Base-by-base conservation (phyloP, 257 asterid genomes). In the Nicotiana attenuata region DNA sequence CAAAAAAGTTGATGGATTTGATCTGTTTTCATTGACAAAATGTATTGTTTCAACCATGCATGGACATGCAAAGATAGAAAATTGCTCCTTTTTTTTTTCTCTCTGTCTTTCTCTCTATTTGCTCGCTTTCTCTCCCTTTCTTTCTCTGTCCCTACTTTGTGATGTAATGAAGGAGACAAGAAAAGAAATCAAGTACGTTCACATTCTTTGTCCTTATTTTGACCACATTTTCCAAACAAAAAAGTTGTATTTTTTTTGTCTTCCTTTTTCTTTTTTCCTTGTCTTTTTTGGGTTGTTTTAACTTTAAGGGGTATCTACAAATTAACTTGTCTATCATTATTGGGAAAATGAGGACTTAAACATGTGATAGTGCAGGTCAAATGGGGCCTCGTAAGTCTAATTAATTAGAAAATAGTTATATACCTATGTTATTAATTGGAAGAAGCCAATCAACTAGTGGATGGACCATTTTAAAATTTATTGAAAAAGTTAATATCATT, bases 101-200 rank as follows among this genome's bases (percentile, higher is more conserved):
- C 5, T 75, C 29, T 82, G 33, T 53, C 5, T 61, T 38, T 82
- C 60, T 53, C 29, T 55, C 16, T 17, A 29, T 22, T 47, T 52
- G 56, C 60, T 52, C 77, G 29, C 20, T 78, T 52, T 80, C 28
- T 71, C 57, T 71, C 31, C 45, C n/a, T 73, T 59, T 19, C 50
- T 64, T 68, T 19, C 5, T 24, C 68, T 78, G n/a, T 26, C 35
- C 77, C 81, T 73, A 53, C 28, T 81, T 52, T 78, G 60, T 81
- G 81, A 76, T 81, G 80, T 53, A 64, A 50, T 67, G 56, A 65
- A 71, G 84, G 69, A 85, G 83, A 66, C 82, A 73, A 82, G 69
- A 56, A 71, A 68, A 82, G 68, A 75, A 81, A 85, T 45, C 84
- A 84, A 20, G 17, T 20, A 85, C 50, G 20, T 81, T 78, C n/a